Conservation (phyloP, 805 yeast genomes). For the Sungouiozyma ichnusensis region DNA sequence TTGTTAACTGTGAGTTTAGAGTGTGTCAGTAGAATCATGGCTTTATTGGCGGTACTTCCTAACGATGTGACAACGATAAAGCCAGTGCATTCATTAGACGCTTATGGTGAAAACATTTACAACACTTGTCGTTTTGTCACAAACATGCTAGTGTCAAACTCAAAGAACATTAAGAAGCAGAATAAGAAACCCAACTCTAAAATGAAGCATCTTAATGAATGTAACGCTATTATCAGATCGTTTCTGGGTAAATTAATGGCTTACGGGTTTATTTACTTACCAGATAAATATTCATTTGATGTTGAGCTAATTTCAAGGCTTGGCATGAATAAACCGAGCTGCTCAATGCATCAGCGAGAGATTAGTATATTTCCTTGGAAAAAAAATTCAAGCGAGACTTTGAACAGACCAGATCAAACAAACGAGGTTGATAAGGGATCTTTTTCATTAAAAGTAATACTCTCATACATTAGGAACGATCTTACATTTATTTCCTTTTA, state of each 20-base stretch:
- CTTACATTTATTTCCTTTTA: slow-evolving; percentile 20
- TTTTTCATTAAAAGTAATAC: slow-evolving; percentile 15
- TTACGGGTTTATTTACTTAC: slow-evolving; percentile 21
- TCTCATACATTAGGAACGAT: slow-evolving; percentile 25
- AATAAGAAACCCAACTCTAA: not conserved
- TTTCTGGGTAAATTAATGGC: slow-evolving; percentile 26
- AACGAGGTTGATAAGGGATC: not conserved
- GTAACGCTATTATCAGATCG: slow-evolving; percentile 4
- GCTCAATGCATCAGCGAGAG: not conserved
- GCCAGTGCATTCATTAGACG: too few relatives aligned
- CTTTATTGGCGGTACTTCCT: slow-evolving; percentile 15
- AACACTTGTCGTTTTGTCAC: slow-evolving; percentile 22
- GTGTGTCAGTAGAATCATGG: slow-evolving; percentile 25
- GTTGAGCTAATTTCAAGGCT: not conserved
- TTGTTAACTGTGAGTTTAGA: slow-evolving; percentile 26
- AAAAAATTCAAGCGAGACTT: not conserved
- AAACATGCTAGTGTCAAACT: slow-evolving; percentile 16
- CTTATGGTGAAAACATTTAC: slow-evolving; percentile 19
- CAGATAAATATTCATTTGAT: slow-evolving; percentile 21
- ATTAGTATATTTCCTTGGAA: slow-evolving; percentile 18
- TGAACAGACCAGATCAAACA: not conserved
- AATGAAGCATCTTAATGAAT: not conserved
- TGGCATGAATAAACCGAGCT: not conserved
- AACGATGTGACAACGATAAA: slow-evolving; percentile 2
- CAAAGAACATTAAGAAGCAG: slow-evolving; percentile 10